Percentiles rank a stretch among this genome's conserved stretches.
These are phyloP conservation scores for Mycena latifolia DNA, from an alignment of 768 basidiomycete species.

Conservation along the genomic window DNA sequence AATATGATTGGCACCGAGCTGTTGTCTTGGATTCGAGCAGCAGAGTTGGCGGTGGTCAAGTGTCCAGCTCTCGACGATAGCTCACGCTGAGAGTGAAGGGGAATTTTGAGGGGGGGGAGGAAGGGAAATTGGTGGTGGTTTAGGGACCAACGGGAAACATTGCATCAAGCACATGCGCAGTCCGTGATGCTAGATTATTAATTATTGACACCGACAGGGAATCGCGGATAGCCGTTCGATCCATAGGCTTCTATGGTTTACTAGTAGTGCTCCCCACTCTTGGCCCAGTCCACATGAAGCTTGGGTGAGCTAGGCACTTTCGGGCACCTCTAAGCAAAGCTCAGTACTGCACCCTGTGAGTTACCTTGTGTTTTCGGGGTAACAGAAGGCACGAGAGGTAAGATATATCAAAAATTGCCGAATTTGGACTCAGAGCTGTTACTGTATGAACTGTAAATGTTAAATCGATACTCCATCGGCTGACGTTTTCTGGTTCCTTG, in stretches of 20 bases:
- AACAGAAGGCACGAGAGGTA: too few relatives aligned
- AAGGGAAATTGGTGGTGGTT: background rate
- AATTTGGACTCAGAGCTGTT: slow-evolving; percentile 16
- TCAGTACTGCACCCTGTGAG: too few relatives aligned
- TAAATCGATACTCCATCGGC: background rate
- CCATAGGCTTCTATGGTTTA: too few relatives aligned
- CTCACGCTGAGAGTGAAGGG: background rate
- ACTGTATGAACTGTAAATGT: background rate
- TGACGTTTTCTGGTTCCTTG: background rate
- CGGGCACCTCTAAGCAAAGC: background rate
- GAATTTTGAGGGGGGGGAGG: background rate
- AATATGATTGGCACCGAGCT: too few relatives aligned
- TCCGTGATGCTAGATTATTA: background rate
- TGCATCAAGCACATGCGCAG: background rate
- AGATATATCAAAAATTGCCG: slow-evolving; percentile 13
- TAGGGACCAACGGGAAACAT: background rate
- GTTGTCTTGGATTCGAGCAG: too few relatives aligned
- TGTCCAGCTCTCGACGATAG: too few relatives aligned
- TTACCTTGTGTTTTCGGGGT: background rate
- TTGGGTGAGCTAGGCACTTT: background rate
- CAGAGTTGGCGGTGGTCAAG: too few relatives aligned
- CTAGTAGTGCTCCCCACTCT: too few relatives aligned
- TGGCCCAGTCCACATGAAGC: too few relatives aligned
- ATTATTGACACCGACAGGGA: too few relatives aligned
- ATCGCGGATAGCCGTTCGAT: too few relatives aligned